A percentile compares a stretch with the other conserved stretches of the same genome.
Evolutionary conservation across 2,329 filamentous ascomycete genomes (phyloP).

Genomic region (Chalaropsis thielavioides): DNA sequence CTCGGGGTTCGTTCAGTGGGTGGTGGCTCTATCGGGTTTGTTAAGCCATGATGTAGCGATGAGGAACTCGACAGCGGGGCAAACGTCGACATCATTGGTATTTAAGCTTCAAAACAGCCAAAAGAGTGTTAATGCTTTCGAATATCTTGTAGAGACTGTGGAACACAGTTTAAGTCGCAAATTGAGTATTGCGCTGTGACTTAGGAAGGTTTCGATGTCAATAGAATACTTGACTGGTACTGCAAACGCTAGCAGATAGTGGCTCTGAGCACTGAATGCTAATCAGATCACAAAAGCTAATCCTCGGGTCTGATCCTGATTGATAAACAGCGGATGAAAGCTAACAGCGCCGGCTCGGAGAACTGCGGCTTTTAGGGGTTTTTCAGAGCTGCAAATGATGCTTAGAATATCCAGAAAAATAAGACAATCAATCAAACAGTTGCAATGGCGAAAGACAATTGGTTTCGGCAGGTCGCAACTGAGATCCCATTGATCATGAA

Average conservation of each 20-base stretch:
- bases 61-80: slow-evolving; percentile 3
- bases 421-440: slow-evolving; percentile 17
- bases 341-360: background rate
- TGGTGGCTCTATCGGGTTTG: slow-evolving; percentile 7
- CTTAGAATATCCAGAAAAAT: background rate
- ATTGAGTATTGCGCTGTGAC: background rate
- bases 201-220: background rate
- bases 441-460: slow-evolving; percentile 16
- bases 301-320: slow-evolving; percentile 7
- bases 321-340: slow-evolving; percentile 13
- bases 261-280: background rate
- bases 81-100: background rate
- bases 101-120: background rate
- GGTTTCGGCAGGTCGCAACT: slow-evolving; percentile 12
- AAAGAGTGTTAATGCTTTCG: background rate
- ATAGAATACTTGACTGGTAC: slow-evolving; percentile 11
- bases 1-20: slow-evolving; percentile 14
- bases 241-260: background rate
- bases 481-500: slow-evolving; percentile 16
- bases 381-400: background rate
- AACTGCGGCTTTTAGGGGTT: background rate
- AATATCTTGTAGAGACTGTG: background rate
- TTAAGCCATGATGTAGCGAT: slow-evolving; percentile 6
- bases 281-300: slow-evolving; percentile 14
- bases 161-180: background rate